Conservation (phyloP, 2,329 filamentous ascomycete species). For the Phyllosticta paracitricarpa region DNA sequence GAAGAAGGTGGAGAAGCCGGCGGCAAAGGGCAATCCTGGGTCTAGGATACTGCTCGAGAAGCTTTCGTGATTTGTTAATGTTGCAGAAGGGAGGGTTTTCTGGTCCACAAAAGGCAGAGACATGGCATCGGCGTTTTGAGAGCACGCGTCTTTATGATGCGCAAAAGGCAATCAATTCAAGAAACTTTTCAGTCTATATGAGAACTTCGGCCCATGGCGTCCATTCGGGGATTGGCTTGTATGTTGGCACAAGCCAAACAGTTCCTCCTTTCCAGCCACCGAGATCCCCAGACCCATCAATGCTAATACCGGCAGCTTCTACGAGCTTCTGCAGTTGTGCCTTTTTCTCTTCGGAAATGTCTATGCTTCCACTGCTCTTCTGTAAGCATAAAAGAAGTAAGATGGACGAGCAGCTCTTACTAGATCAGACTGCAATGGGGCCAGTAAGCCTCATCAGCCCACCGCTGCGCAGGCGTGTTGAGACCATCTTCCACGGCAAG, state of each 20-base stretch:
- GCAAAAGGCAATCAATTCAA: background rate
- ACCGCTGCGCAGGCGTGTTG: slow-evolving; percentile 16
- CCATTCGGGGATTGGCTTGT: slow-evolving; percentile 29
- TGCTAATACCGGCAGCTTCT: slow-evolving; percentile 16
- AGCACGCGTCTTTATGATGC: background rate
- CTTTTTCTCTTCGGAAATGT: slow-evolving; percentile 16
- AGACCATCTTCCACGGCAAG: slow-evolving; percentile 18
- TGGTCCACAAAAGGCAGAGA: background rate
- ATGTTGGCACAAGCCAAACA: slow-evolving; percentile 32
- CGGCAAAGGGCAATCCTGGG: slow-evolving; percentile 36
- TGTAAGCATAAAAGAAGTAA: background rate
- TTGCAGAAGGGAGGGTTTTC: background rate
- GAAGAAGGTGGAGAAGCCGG: slow-evolving; percentile 15
- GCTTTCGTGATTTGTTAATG: slow-evolving; percentile 3
- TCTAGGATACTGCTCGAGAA: slow-evolving; percentile 37
- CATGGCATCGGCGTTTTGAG: background rate
- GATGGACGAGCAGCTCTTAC: slow-evolving; percentile 19
- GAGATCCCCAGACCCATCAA: slow-evolving; percentile 17
- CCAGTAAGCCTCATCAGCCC: slow-evolving; percentile 24
- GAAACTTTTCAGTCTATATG: background rate
- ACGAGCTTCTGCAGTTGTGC: slow-evolving; percentile 16
- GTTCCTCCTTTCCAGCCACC: slow-evolving; percentile 26
- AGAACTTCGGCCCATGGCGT: slow-evolving; percentile 1
- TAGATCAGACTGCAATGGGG: slow-evolving; percentile 35
- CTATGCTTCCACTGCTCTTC: slow-evolving; percentile 1